Percentiles rank a stretch among this genome's conserved stretches.
phyloP scores from a whole-genome alignment of 179 eudicot genomes.

The Beta corolliflora region DNA sequence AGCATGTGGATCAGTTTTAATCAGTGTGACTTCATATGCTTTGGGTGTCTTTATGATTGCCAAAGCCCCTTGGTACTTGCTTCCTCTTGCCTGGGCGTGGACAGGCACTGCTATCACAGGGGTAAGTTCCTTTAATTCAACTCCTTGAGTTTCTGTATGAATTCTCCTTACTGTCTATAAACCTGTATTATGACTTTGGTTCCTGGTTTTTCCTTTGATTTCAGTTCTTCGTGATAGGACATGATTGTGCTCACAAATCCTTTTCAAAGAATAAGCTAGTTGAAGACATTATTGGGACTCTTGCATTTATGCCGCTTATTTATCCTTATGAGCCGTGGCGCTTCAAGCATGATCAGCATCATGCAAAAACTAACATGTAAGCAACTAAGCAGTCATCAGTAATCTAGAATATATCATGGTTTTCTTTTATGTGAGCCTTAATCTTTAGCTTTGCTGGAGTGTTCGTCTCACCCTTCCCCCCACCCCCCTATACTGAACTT shows the following conservation, averaged over 20 bases:
- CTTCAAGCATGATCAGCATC: slow-evolving; percentile 96
- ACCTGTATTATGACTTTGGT: slow-evolving; percentile 18
- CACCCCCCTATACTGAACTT: background rate
- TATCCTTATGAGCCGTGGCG: slow-evolving; percentile 99
- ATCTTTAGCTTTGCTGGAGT: slow-evolving; percentile 12
- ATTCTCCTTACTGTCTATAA: background rate
- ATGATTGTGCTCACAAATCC: slow-evolving; percentile 99
- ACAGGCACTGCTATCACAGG: slow-evolving; percentile 97
- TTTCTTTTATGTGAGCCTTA: background rate
- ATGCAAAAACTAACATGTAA: slow-evolving; percentile 95
- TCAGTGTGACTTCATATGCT: slow-evolving; percentile 75
- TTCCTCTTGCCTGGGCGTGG: slow-evolving; percentile 99
- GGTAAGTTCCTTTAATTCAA: slow-evolving; percentile 46
- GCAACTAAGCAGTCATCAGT: slow-evolving; percentile 38
- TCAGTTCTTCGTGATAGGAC: slow-evolving; percentile 94
- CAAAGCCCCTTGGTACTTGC: slow-evolving; percentile 89
- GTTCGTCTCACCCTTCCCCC: background rate
- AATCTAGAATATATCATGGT: slow-evolving; percentile 2
- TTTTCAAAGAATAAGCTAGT: slow-evolving; percentile 88
- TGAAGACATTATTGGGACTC: slow-evolving; percentile 93
- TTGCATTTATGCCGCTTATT: slow-evolving; percentile 88
- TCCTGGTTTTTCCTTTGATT: slow-evolving; percentile 26
- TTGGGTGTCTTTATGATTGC: slow-evolving; percentile 84
- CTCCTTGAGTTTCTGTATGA: background rate
- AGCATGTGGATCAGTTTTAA: slow-evolving; percentile 82